These are phyloP conservation scores for Homolaphlyctis polyrhiza DNA, from an alignment of 371 early-diverging fungal genomes.

Conservation along the genomic window DNA sequence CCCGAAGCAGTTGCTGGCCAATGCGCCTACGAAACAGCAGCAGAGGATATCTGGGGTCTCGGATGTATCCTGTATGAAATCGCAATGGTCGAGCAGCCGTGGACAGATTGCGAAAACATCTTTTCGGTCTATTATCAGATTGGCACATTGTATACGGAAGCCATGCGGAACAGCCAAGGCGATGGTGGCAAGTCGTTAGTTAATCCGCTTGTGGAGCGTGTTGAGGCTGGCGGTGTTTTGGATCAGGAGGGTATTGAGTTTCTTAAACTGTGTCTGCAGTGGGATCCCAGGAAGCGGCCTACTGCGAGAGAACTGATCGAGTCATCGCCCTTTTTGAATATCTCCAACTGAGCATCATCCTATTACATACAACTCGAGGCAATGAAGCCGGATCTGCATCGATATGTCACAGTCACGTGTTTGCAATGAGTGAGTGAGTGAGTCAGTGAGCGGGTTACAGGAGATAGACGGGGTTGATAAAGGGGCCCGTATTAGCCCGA, in stretches of 20 bases:
- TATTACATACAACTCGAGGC: no score
- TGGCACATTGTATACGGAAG: not conserved
- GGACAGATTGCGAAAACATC: conserved; percentile 33
- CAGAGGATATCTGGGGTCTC: conserved; percentile 69
- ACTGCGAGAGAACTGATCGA: not conserved
- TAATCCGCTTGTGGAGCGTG: conserved; percentile 2
- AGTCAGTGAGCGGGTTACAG: no score
- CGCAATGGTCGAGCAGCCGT: conserved; percentile 73
- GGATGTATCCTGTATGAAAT: conserved; percentile 70
- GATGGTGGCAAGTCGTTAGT: not conserved
- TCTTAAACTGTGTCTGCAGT: conserved; percentile 2
- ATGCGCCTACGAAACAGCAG: conserved; percentile 52
- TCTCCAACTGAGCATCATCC: no score
- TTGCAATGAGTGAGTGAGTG: no score
- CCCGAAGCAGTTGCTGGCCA: conserved; percentile 11
- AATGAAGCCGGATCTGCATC: no score
- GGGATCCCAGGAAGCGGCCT: conserved; percentile 6
- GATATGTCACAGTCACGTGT: no score
- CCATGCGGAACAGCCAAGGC: not conserved
- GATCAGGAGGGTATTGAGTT: not conserved
- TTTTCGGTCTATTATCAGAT: conserved; percentile 13
- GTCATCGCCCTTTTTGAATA: not conserved
- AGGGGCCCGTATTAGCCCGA: no score
- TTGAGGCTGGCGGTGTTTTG: not conserved
- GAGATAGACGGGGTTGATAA: no score